These are phyloP conservation scores for Vitis hybrid DNA, from an alignment of 177 flowering plant genomes.

Conservation along the genomic window DNA sequence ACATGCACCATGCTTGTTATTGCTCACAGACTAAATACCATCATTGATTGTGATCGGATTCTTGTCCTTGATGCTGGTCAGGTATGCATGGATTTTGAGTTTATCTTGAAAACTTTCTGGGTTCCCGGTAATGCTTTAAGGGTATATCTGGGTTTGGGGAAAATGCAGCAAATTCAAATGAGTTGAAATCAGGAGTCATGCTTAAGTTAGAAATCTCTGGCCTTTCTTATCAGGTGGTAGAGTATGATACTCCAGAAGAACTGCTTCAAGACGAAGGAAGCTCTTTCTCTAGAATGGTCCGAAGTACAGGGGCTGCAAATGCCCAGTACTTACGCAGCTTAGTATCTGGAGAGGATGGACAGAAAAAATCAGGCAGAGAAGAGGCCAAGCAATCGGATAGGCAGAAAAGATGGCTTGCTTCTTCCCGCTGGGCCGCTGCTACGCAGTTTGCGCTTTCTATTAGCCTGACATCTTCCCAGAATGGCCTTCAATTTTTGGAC, in stretches of 20 bases:
- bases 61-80: constrained; percentile 48
- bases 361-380: constrained; percentile 29
- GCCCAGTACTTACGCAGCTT: constrained; percentile 71
- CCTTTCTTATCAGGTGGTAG: constrained; percentile 54
- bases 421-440: constrained; percentile 80
- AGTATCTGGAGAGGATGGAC: constrained; percentile 38
- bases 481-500: constrained; percentile 52
- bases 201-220: background rate
- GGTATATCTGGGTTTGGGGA: too few species aligned
- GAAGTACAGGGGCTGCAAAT: constrained; percentile 91
- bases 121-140: too few species aligned
- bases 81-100: constrained; percentile 18
- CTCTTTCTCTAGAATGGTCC: constrained; percentile 90
- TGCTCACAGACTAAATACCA: constrained; percentile 54
- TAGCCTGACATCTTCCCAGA: constrained; percentile 61
- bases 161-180: too few species aligned
- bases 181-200: background rate
- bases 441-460: constrained; percentile 63
- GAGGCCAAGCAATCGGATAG: constrained; percentile 31
- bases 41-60: constrained; percentile 53
- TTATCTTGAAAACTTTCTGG: background rate
- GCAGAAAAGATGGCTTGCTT: constrained; percentile 49
- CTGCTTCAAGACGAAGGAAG: constrained; percentile 64
- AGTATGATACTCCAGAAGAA: constrained; percentile 72
- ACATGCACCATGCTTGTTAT: constrained; percentile 53